Conservation (phyloP, 345 rosid species). For the Citrus hindsii region DNA sequence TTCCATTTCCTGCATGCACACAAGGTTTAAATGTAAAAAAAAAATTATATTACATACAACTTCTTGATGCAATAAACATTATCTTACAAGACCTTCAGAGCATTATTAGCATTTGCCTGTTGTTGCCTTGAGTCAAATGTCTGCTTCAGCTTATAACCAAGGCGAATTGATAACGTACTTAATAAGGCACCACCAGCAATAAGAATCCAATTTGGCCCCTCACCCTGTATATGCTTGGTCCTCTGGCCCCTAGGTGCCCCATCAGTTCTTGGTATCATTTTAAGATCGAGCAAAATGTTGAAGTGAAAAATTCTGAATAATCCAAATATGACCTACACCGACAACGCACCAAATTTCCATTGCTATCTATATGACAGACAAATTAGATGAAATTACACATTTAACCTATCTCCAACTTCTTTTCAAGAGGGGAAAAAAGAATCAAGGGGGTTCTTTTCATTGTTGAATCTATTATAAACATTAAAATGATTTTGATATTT, state of each 20-base stretch:
- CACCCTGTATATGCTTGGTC: conserved; percentile 38
- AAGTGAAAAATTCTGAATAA: conserved; percentile 26
- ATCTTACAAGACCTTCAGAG: conserved; percentile 30
- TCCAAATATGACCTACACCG: conserved; percentile 55
- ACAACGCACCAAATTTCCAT: conserved; percentile 17
- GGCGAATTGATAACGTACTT: conserved; percentile 85
- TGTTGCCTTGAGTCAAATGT: conserved; percentile 55
- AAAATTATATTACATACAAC: neutral
- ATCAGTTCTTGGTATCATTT: conserved; percentile 61
- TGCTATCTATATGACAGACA: conserved; percentile 4
- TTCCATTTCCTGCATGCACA: conserved; percentile 40
- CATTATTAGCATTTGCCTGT: conserved; percentile 36
- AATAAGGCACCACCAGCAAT: conserved; percentile 95
- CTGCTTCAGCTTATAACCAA: conserved; percentile 89
- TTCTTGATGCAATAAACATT: conserved; percentile 9
- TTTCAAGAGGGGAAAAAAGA: neutral
- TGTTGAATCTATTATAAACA: neutral
- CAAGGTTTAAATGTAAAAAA: conserved; percentile 19
- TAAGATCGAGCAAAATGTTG: conserved; percentile 24
- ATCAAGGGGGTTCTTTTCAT: neutral
- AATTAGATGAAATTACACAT: conserved; percentile 2
- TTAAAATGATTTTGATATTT: neutral
- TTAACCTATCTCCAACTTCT: neutral
- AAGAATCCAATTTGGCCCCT: conserved; percentile 87
- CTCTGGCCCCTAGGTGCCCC: conserved; percentile 52